phyloP scores from a whole-genome alignment of 805 yeast genomes.

The Ogataea zsoltii region DNA sequence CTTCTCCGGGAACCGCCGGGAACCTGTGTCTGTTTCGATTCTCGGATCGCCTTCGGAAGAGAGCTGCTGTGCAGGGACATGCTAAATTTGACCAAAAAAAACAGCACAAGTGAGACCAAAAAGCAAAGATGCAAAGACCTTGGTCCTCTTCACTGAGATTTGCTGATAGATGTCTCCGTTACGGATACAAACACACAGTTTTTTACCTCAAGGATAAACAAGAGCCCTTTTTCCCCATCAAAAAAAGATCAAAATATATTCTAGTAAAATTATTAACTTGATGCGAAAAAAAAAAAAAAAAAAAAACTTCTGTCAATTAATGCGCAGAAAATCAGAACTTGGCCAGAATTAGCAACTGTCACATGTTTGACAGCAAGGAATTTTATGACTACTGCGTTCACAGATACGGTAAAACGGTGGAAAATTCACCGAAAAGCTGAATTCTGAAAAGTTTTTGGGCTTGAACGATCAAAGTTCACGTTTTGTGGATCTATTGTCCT shows the following conservation, averaged over 20 bases:
- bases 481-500: too few species aligned
- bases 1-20: conserved; percentile 9
- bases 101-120: too few species aligned
- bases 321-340: too few species aligned
- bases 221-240: not conserved
- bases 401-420: too few species aligned
- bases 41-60: conserved; percentile 22
- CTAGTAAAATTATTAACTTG: not conserved
- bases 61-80: conserved; percentile 22
- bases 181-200: too few species aligned
- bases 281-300: not conserved
- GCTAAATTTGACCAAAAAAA: not conserved
- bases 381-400: not conserved
- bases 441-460: too few species aligned
- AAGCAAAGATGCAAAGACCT: too few species aligned
- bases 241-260: too few species aligned
- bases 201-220: not conserved
- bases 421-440: too few species aligned
- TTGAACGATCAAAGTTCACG: too few species aligned
- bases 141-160: too few species aligned
- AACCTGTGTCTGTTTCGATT: conserved; percentile 12
- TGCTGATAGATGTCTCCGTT: too few species aligned
- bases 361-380: not conserved
- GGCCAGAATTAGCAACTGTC: not conserved
- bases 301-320: not conserved